Evolutionary conservation across 805 yeast species (phyloP).

Genomic region (Candida berthetii): DNA sequence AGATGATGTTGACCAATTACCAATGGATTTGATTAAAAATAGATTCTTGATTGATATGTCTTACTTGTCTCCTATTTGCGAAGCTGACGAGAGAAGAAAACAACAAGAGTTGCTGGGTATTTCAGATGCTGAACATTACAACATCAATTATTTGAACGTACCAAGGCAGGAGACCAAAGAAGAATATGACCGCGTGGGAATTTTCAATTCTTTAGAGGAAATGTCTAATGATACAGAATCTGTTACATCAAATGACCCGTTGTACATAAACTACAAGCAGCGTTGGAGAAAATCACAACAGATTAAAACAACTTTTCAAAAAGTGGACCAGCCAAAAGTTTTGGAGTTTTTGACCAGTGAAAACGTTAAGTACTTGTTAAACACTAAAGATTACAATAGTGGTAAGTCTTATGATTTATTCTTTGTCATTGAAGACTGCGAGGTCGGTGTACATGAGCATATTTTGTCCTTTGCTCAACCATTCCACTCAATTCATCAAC

Average conservation of each 20-base stretch:
- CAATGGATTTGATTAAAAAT: conserved; percentile 43
- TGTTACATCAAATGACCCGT: conserved; percentile 9
- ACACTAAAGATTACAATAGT: conserved; percentile 5
- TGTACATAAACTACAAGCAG: conserved; percentile 6
- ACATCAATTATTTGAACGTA: conserved; percentile 11
- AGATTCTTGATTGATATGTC: conserved; percentile 47
- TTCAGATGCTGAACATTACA: conserved; percentile 5
- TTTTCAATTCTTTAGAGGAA: conserved; percentile 1
- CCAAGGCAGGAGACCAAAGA: conserved; percentile 9
- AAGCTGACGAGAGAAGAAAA: conserved; percentile 10
- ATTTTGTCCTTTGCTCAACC: conserved; percentile 21
- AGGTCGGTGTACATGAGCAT: conserved; percentile 29
- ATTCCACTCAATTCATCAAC: conserved; percentile 1
- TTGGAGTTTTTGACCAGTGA: background rate
- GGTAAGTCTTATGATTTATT: conserved; percentile 30
- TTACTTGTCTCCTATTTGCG: conserved; percentile 38
- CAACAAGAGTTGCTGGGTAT: conserved; percentile 11
- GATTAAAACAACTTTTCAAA: conserved; percentile 9
- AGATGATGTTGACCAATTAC: conserved; percentile 55
- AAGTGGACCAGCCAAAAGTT: conserved; percentile 2
- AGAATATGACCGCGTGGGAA: background rate
- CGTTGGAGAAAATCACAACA: conserved; percentile 18
- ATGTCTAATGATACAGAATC: background rate
- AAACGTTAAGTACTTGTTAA: conserved; percentile 5
- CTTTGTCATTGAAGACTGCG: conserved; percentile 21